Conservation (phyloP, 495 filamentous ascomycete species). For the Tuber melanosporum region DNA sequence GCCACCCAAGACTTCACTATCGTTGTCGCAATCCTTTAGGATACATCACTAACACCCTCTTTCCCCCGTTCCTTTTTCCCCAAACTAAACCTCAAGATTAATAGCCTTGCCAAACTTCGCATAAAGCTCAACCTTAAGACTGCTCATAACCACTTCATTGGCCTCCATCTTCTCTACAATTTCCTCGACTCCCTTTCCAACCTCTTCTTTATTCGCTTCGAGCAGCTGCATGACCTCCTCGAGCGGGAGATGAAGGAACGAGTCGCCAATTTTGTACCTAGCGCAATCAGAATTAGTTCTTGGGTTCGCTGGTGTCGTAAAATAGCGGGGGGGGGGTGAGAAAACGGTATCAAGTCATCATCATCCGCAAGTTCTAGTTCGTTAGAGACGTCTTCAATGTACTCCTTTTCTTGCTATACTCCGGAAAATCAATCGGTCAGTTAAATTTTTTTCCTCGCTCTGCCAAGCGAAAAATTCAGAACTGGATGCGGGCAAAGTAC, state of each 20-base stretch:
- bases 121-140: slow-evolving; percentile 85
- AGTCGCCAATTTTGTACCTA: slow-evolving; percentile 95
- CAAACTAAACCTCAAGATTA: slow-evolving; percentile 76
- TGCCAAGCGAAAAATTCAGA: background rate
- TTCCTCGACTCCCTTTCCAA: slow-evolving; percentile 66
- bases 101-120: slow-evolving; percentile 90
- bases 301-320: slow-evolving; percentile 24
- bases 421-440: background rate
- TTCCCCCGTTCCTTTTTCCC: background rate
- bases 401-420: slow-evolving; percentile 91
- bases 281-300: background rate
- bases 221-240: slow-evolving; percentile 80
- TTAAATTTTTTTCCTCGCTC: background rate
- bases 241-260: slow-evolving; percentile 80
- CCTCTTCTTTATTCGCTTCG: slow-evolving; percentile 58
- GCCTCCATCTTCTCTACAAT: slow-evolving; percentile 68
- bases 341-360: slow-evolving; percentile 81
- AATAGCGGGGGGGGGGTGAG: slow-evolving; percentile 29
- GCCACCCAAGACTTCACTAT: background rate
- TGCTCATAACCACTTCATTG: slow-evolving; percentile 75
- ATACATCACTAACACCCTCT: background rate
- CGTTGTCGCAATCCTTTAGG: background rate
- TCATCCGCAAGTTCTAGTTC: slow-evolving; percentile 95
- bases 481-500: slow-evolving; percentile 46
- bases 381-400: slow-evolving; percentile 81